Percentiles rank a stretch among this genome's conserved stretches.
Evolutionary conservation across 2,329 filamentous ascomycete species (phyloP).

Genomic region (Cordyceps fumosorosea): DNA sequence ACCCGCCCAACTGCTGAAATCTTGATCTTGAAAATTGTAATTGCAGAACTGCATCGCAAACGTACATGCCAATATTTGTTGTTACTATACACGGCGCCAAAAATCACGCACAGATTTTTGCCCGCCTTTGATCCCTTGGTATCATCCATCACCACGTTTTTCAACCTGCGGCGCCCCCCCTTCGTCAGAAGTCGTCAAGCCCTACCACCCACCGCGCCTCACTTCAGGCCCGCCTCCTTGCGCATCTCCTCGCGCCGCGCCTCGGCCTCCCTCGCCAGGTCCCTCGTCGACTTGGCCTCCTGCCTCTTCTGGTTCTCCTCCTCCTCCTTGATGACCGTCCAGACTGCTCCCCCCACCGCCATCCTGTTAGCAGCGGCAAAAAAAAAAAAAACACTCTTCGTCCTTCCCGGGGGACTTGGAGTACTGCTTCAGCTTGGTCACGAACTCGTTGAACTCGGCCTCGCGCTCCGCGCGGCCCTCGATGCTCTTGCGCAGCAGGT

Average conservation of each 20-base stretch:
- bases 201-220: conserved; percentile 18
- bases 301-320: conserved; percentile 33
- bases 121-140: not conserved
- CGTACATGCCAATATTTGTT: not conserved
- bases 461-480: conserved; percentile 69
- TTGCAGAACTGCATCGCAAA: not conserved
- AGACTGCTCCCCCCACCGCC: conserved; percentile 30
- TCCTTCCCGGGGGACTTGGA: conserved; percentile 55
- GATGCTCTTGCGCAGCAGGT: conserved; percentile 83
- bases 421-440: conserved; percentile 75
- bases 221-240: conserved; percentile 37
- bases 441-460: conserved; percentile 86
- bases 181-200: too few species aligned
- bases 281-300: conserved; percentile 30
- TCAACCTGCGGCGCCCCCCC: too few species aligned
- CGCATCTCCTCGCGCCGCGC: conserved; percentile 43
- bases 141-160: too few species aligned
- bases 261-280: conserved; percentile 35
- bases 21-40: too few species aligned
- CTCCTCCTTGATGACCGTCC: conserved; percentile 44
- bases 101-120: not conserved
- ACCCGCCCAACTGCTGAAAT: too few species aligned
- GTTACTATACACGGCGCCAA: not conserved
- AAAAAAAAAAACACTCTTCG: not conserved
- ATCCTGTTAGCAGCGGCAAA: not conserved